Evolutionary conservation across 805 yeast species (phyloP), one percentile per base, ranked within the genome.

Genomic region (Metschnikowia lunata): DNA sequence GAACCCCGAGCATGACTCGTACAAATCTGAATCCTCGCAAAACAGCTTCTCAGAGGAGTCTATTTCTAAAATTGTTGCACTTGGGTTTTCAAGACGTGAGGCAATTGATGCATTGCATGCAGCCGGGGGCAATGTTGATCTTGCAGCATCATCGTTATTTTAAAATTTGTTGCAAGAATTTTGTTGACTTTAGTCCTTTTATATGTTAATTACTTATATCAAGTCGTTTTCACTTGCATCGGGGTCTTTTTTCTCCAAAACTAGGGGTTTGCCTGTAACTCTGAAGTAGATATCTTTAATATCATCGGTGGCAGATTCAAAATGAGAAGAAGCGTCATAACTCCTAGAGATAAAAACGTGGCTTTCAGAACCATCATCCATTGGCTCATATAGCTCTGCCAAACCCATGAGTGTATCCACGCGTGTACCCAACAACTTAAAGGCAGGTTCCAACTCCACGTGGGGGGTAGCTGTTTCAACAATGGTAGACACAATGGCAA

Each of bases 281-380:
- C 98, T 80, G 66, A 83, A 83, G 66, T 93, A 93, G 42, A 93
- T 77, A 64, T 91, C 97, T 68, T 88, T 89, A 56, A 93, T 95
- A 64, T 93, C 98, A 63, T 93, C 98, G 33, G 99, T 93, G 57
- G 96, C 86, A 35, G 90, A 72, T 68, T 93, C 99, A 63, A 93
- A 93, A 69, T 93, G 99, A 8, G 97, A 88, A 8, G 95, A 77
- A 1, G 98, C 85, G 63, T 93, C 99, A 63, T 89, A 93, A 47
- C 95, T 85, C 69, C 79, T 85, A 32, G 97, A 88, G 46, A 93
- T 75, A 67, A 69, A 93, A 39, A 93, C 80, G 45, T 84, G 80
- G 63, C 85, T 90, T 48, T 76, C 71, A 13, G 83, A 71, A 9
- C 99, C 99, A 61, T 88, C 95, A 32, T 79, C 85, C 10, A 71